Evolutionary conservation across 352 stramenopile species (phyloP), one percentile per base, ranked within the genome.

Genomic region (Pelagophyceae sp.): DNA sequence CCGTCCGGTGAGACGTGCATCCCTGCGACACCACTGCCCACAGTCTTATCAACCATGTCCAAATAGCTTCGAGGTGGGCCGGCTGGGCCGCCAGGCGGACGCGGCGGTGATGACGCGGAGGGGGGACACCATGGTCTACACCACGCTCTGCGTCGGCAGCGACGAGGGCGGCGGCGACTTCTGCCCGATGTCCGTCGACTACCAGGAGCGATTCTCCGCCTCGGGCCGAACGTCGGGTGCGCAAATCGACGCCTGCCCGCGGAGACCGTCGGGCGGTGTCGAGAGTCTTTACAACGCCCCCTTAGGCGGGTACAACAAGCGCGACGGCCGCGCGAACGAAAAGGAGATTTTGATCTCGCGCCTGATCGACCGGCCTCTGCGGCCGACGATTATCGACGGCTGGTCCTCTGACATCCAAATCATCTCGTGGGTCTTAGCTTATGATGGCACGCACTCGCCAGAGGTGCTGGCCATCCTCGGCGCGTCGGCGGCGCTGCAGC

Each of bases 321-420:
- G 88, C 33, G 88, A 93, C 77, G 88, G 88, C 64, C 82, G 88
- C 31, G 89, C 92, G 38, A 92, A 85, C 23, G 95, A 98, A 82
- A 90, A 96, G 45, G 94, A 99, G 83, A 95, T 98, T 71, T 86
- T 99, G 77, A 93, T 96, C 58, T 97, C 90, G 72, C 91, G 95
- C 32, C 87, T 98, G 32, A 94, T 99, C 71, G 95, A 99, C 84
- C 89, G 95, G 76, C 93, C 95, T 5, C 86, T 99, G 64, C 90
- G 95, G 20, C 95, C 95, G 50, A 84, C 98, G 19, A 96, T 98
- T 80, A 90, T 92, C 15, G 80, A 92, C 35, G 94, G 96, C 64
- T 98, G 93, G 86, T 90, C 87, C 67, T 90, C 97, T 67, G 93
- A 98, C 82, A 98, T 95, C 70, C 96, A 99, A 84, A 82, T 99